A percentile compares a stretch with the other conserved stretches of the same genome.
Evolutionary conservation across 352 stramenopile genomes (phyloP).

Genomic region (Albugo laibachii): DNA sequence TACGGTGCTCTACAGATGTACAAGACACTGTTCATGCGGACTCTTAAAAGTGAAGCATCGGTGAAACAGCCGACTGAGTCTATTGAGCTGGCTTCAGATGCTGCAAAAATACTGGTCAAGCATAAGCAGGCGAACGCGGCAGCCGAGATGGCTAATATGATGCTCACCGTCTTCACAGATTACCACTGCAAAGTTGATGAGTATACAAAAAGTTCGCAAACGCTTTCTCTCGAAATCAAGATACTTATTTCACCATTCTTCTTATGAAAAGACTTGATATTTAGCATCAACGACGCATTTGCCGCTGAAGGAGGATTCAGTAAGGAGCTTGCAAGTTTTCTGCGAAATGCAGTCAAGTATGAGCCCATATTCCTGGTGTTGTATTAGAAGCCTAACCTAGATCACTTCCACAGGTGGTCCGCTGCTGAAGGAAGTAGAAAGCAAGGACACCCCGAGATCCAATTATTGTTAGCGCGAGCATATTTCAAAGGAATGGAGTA

Average conservation of each 20-base stretch:
- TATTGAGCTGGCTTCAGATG: constrained; percentile 37
- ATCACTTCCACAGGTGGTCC: constrained; percentile 24
- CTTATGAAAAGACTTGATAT: constrained; percentile 16
- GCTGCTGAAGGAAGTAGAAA: constrained; percentile 41
- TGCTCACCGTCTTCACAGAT: constrained; percentile 51
- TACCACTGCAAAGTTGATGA: constrained; percentile 55
- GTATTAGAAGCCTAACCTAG: background rate
- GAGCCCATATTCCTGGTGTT: constrained; percentile 1
- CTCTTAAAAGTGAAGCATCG: constrained; percentile 45
- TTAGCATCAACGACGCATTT: constrained; percentile 41
- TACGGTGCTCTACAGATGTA: constrained; percentile 82
- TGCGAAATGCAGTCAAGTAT: constrained; percentile 69
- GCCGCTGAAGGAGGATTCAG: constrained; percentile 41
- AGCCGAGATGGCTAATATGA: constrained; percentile 61
- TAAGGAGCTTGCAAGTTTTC: constrained; percentile 35
- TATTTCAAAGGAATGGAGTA: constrained; percentile 33
- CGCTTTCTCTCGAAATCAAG: constrained; percentile 1
- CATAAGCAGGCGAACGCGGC: constrained; percentile 58
- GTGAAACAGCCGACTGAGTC: constrained; percentile 34
- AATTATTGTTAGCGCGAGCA: constrained; percentile 39
- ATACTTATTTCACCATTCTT: background rate
- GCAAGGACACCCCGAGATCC: constrained; percentile 51
- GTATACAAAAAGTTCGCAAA: constrained; percentile 23
- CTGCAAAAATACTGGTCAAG: constrained; percentile 37
- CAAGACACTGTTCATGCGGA: constrained; percentile 79